phyloP scores from a whole-genome alignment of 2,329 filamentous ascomycete species.

The Calonectria pauciramosa region DNA sequence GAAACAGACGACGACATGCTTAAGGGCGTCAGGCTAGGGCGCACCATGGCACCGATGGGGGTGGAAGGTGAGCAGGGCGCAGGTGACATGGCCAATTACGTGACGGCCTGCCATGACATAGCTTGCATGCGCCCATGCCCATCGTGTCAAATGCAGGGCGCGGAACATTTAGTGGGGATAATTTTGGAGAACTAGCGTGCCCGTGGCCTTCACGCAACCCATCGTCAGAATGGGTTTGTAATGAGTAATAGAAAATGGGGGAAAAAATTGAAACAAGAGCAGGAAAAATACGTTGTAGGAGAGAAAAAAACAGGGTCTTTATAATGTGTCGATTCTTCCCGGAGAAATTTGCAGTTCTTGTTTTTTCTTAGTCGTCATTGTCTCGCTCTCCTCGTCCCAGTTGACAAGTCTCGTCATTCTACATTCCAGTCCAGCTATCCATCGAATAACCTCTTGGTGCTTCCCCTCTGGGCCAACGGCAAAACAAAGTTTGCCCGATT shows the following conservation, averaged over 20 bases:
- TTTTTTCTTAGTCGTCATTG: not conserved
- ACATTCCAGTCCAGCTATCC: conserved; percentile 1
- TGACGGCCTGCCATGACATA: not conserved
- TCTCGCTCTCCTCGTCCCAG: not conserved
- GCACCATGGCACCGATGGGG: not conserved
- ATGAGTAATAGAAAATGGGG: conserved; percentile 12
- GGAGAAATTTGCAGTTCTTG: not conserved
- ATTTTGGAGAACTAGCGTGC: conserved; percentile 6
- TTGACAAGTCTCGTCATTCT: not conserved
- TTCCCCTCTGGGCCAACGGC: not conserved
- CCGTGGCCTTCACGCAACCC: conserved; percentile 17
- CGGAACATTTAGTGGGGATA: conserved; percentile 10
- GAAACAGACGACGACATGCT: not conserved
- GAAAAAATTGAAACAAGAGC: not conserved
- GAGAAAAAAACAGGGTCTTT: not conserved
- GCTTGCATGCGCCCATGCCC: not conserved
- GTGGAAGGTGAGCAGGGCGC: not conserved
- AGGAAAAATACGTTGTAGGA: not conserved
- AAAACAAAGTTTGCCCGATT: not conserved
- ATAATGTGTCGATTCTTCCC: not conserved
- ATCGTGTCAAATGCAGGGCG: conserved; percentile 15
- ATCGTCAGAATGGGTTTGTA: not conserved
- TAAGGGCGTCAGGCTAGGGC: not conserved
- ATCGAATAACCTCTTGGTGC: not conserved
- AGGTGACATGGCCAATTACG: conserved; percentile 8